Evolutionary conservation across 495 filamentous ascomycete genomes (phyloP).

Genomic region (Penicillium samsonianum): DNA sequence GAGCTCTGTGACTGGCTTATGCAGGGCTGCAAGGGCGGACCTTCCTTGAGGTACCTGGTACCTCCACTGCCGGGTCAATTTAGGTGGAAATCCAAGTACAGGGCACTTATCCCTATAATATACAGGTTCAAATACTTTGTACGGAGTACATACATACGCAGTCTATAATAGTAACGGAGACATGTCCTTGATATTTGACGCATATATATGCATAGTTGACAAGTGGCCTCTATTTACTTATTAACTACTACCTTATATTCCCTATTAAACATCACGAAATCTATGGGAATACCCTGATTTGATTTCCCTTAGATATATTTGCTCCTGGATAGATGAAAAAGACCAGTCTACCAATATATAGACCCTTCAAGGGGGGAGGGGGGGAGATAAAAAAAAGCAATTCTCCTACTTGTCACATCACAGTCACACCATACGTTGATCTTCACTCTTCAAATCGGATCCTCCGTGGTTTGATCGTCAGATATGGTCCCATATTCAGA

Average conservation of each 20-base stretch:
- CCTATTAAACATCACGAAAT: no score
- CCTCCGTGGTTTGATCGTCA: conserved; percentile 1
- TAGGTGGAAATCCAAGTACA: conserved; percentile 1
- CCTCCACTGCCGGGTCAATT: not conserved
- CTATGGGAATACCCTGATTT: no score
- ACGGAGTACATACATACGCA: no score
- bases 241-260: no score
- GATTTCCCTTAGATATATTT: no score
- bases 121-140: not conserved
- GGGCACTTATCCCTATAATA: not conserved
- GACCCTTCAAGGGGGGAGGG: no score
- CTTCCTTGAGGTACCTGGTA: conserved; percentile 4
- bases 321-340: no score
- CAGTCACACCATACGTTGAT: not conserved
- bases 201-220: conserved; percentile 2
- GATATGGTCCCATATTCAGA: conserved; percentile 31
- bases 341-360: no score
- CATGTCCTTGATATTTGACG: not conserved
- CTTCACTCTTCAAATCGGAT: not conserved
- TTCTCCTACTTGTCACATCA: not conserved
- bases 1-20: conserved; percentile 32
- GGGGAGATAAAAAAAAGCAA: no score
- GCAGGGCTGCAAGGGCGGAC: conserved; percentile 17
- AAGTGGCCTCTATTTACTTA: conserved; percentile 8
- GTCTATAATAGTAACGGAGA: not conserved